Percentiles rank a stretch among this genome's conserved stretches.
Evolutionary conservation across 2,329 filamentous ascomycete genomes (phyloP).

Genomic region (Coleophoma eucalyptorum): DNA sequence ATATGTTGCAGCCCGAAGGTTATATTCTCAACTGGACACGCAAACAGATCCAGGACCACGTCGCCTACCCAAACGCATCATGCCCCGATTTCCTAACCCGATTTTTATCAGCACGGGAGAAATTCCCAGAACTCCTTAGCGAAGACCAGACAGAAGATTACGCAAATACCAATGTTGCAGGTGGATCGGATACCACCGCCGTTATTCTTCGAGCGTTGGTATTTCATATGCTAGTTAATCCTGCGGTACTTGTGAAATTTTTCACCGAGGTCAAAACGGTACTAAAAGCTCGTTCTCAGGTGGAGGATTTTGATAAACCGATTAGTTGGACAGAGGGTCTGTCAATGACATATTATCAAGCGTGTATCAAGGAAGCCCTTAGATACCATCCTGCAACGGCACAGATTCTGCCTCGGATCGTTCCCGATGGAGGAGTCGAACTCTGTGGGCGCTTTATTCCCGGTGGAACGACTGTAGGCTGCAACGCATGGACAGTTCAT

Average conservation of each 20-base stretch:
- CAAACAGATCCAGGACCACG: not conserved
- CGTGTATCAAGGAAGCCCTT: conserved; percentile 38
- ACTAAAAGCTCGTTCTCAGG: too few relatives aligned
- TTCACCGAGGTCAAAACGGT: conserved; percentile 32
- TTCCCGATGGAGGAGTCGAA: conserved; percentile 28
- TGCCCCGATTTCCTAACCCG: conserved; percentile 25
- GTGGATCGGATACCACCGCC: conserved; percentile 31
- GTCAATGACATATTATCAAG: conserved; percentile 13
- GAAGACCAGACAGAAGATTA: conserved; percentile 5
- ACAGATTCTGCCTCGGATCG: conserved; percentile 34
- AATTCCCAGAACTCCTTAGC: conserved; percentile 3
- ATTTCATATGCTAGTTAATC: conserved; percentile 33
- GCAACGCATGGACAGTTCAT: conserved; percentile 17
- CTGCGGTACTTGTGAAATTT: conserved; percentile 17
- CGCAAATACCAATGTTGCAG: conserved; percentile 12
- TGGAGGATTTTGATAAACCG: conserved; percentile 12
- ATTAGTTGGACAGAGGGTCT: conserved; percentile 10
- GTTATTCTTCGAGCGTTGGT: conserved; percentile 27
- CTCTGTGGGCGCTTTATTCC: conserved; percentile 10
- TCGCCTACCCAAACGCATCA: too few relatives aligned
- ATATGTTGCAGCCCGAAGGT: not conserved
- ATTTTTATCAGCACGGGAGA: conserved; percentile 16
- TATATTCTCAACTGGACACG: not conserved
- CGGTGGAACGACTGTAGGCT: conserved; percentile 13
- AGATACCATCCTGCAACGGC: conserved; percentile 35